Base-by-base conservation (phyloP, 352 stramenopile species). In the Phytophthora sojae region DNA sequence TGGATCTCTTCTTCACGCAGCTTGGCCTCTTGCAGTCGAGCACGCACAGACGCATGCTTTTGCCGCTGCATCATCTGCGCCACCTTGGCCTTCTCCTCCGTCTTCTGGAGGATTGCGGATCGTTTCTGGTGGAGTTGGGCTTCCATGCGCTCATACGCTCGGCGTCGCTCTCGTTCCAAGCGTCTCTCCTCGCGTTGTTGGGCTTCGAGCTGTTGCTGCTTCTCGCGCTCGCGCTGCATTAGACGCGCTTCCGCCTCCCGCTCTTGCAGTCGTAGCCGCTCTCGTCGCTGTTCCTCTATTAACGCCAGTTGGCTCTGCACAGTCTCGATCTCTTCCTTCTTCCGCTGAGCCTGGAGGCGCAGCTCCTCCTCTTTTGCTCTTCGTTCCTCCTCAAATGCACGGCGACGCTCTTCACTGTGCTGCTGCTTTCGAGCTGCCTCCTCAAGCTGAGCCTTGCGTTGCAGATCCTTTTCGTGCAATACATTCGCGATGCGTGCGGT, bases 1-100 rank as follows among this genome's bases (percentile, higher is more conserved):
- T 94, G 76, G 59, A 95, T 94, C 54, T 93, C 87, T 68, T 96
- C 89, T 55, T 94, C 89, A 0, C 89, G 84, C 17, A 96, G 57
- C 51, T 92, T 90, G 0, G 87, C 89, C 15, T 96, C 89, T 32
- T 91, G 78, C 6, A 94, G 73, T 1, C 84, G 68, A 8, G 76
- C 72, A 21, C 82, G 77, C 3, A 92, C 61, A 0, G 81, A 66
- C 2, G 82, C 79, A 42, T 77, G 69, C 58, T 93, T 92, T 19
- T 91, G 70, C 0, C 82, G 69, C 47, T 89, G 82, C 32, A 92
- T 76, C 51, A 77, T 71, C 12, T 89, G 65, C 2, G 87, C 82
- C 32, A 81, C 68, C 23, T 68, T 58, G 3, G 60, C 80, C 57
- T 96, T 96, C 29, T 89, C 75, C 32, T 90, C 78, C 0, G 71